phyloP scores from a whole-genome alignment of 306 rosid genomes.

The barrel medic (Medicago truncatula) region DNA sequence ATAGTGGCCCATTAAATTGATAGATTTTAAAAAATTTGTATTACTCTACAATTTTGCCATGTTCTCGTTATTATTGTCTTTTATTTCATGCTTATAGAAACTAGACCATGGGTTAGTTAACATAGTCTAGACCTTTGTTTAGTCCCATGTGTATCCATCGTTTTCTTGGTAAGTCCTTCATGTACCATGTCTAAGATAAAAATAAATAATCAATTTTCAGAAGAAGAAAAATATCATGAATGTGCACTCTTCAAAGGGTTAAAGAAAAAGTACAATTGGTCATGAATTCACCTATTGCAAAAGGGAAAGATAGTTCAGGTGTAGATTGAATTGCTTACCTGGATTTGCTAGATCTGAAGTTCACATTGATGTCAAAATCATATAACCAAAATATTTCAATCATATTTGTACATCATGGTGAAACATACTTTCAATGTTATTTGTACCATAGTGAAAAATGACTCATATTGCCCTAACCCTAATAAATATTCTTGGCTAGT shows the following conservation, averaged over 20 bases:
- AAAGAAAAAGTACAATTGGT: slow-evolving; percentile 25
- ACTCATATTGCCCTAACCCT: slow-evolving; percentile 7
- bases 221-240: slow-evolving; percentile 32
- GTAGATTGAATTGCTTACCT: slow-evolving; percentile 31
- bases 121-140: slow-evolving; percentile 22
- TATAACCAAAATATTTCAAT: slow-evolving; percentile 25
- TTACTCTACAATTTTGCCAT: slow-evolving; percentile 30
- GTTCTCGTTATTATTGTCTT: slow-evolving; percentile 38
- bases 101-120: slow-evolving; percentile 47
- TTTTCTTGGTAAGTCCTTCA: slow-evolving; percentile 40
- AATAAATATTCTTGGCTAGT: slow-evolving; percentile 1
- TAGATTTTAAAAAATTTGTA: slow-evolving; percentile 25
- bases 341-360: slow-evolving; percentile 8
- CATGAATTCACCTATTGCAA: slow-evolving; percentile 34
- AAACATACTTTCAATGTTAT: slow-evolving; percentile 33
- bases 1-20: slow-evolving; percentile 41
- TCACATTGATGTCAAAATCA: slow-evolving; percentile 30
- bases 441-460: slow-evolving; percentile 22
- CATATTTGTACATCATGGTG: slow-evolving; percentile 22
- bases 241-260: slow-evolving; percentile 26
- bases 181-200: slow-evolving; percentile 37
- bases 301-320: slow-evolving; percentile 27
- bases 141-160: slow-evolving; percentile 44
- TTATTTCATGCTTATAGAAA: slow-evolving; percentile 37
- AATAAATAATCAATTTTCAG: slow-evolving; percentile 40